Evolutionary conservation across 768 basidiomycete genomes (phyloP).

Genomic region (Melanogaster broomeanus): DNA sequence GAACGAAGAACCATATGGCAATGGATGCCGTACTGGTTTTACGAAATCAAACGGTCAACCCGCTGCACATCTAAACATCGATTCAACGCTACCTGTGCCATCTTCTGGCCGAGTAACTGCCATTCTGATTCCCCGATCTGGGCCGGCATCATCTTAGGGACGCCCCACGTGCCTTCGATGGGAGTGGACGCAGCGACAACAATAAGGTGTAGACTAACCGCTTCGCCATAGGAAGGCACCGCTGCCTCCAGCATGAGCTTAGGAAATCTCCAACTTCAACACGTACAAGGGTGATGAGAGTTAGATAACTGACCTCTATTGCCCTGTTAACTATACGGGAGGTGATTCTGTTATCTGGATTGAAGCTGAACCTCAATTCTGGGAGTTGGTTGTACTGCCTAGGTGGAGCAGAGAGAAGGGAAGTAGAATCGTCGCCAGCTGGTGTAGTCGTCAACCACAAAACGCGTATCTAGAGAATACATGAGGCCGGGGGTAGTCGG

Average conservation of each 20-base stretch:
- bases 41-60: conserved; percentile 19
- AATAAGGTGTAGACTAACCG: conserved; percentile 50
- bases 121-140: conserved; percentile 40
- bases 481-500: conserved; percentile 4
- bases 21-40: conserved; percentile 50
- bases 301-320: conserved; percentile 42
- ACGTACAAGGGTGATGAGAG: neutral
- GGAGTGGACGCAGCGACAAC: conserved; percentile 55
- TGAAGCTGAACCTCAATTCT: conserved; percentile 45
- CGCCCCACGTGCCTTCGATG: conserved; percentile 29
- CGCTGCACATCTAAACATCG: conserved; percentile 2
- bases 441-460: conserved; percentile 50
- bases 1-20: conserved; percentile 58
- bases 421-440: conserved; percentile 28
- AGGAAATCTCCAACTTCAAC: neutral
- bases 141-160: conserved; percentile 23
- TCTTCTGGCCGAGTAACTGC: conserved; percentile 42
- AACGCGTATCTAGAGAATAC: conserved; percentile 31
- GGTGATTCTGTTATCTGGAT: conserved; percentile 46
- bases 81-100: conserved; percentile 44
- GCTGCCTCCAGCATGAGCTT: conserved; percentile 34
- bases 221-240: conserved; percentile 29
- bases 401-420: conserved; percentile 27
- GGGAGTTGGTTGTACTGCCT: conserved; percentile 44
- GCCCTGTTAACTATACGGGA: conserved; percentile 43